phyloP scores from a whole-genome alignment of 2,329 filamentous ascomycete species.

The Aspergillus spinulosporus region DNA sequence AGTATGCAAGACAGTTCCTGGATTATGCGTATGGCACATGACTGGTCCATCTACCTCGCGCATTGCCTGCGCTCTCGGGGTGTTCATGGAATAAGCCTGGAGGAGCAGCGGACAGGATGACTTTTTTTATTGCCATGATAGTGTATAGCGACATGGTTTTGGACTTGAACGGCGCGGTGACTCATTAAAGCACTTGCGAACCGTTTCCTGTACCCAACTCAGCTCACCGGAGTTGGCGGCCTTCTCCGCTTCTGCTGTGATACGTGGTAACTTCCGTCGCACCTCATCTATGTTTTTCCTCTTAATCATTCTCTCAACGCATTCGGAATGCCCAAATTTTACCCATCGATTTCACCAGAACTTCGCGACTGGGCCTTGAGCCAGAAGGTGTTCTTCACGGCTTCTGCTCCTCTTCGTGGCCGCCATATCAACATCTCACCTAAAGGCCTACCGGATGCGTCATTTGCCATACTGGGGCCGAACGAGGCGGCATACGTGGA shows the following conservation, averaged over 20 bases:
- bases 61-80: no score
- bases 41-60: no score
- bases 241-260: constrained; percentile 2
- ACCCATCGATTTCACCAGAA: constrained; percentile 54
- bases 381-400: constrained; percentile 75
- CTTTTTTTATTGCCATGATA: not conserved
- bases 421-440: constrained; percentile 74
- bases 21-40: no score
- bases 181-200: not conserved
- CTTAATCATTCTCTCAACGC: not conserved
- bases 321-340: constrained; percentile 29
- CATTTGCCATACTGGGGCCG: constrained; percentile 61
- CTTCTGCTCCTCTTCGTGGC: constrained; percentile 67
- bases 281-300: not conserved
- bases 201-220: no score
- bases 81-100: no score
- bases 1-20: no score
- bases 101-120: not conserved
- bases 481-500: constrained; percentile 70
- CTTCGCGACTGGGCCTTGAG: constrained; percentile 64
- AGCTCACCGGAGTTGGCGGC: constrained; percentile 4
- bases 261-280: not conserved
- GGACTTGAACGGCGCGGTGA: not conserved
- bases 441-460: constrained; percentile 66
- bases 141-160: not conserved